Base-by-base conservation (phyloP, 2,329 filamentous ascomycete species). In the Polytolypa hystricis region DNA sequence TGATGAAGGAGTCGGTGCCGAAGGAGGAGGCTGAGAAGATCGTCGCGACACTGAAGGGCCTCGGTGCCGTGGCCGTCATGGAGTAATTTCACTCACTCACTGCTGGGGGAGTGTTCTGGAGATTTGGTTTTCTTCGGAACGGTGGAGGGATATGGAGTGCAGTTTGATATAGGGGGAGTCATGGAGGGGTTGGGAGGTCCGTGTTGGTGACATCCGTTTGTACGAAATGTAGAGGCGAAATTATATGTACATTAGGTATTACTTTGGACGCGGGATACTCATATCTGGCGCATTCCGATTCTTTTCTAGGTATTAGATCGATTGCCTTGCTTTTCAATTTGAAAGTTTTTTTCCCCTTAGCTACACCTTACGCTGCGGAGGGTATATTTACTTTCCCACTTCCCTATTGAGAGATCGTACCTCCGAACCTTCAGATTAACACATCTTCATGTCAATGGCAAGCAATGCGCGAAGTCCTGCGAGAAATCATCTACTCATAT, bases 11-110 rank as follows among this genome's bases (percentile, higher is more conserved):
- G 69, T 87, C 83, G 35, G 86, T 98, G 50, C 83, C 89, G 46
- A 99, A 98, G 77, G 91, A 99, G 57, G 93, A 99, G 63, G 86
- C 85, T 5, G 89, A 96, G 74, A 98, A 98, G 80, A 95, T 98
- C 56, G 77, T 98, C 41, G 84, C 84, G 63, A 79, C 84, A 28
- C 74, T 99, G 71, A 96, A 96, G 77, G 87, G 75, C 49, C 69
- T 99, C 43, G 91, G 91, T 47, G 91, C 81, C 46, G 85, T 83
- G 47, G 89, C 84, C 43, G 68, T 74, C 46, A 91, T 98, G 84
- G 91, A 98, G 63, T 96, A 84, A 69, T 42, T 31, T 16, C 3
- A 14, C 14, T 26, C 21, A 20, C 20, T 26, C 12, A 20, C 17
- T 30, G n/a, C 8, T 30, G 12, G 27, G 5, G 27, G 11, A 35